phyloP scores from a whole-genome alignment of 176 grass and related monocot genomes.

The Aegilops bicornis region DNA sequence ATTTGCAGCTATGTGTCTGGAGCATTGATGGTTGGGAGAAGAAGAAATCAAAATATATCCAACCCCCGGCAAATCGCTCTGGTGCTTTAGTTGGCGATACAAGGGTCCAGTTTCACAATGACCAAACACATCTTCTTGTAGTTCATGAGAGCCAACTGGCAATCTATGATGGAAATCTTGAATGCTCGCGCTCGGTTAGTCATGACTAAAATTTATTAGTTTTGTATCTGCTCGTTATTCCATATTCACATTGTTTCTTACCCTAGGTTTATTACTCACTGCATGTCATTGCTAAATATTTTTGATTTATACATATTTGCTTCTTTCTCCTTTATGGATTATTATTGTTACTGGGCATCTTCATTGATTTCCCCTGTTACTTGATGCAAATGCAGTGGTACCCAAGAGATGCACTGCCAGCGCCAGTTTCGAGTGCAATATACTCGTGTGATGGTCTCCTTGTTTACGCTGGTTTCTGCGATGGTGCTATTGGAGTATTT shows the following conservation, averaged over 20 bases:
- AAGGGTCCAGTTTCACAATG: slow-evolving; percentile 98
- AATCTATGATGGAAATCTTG: slow-evolving; percentile 91
- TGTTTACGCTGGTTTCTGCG: slow-evolving; percentile 79
- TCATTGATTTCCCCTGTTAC: slow-evolving; percentile 17
- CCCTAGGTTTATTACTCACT: neutral
- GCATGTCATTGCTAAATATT: neutral
- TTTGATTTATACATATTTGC: neutral
- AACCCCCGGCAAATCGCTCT: slow-evolving; percentile 57
- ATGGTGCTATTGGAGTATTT: slow-evolving; percentile 97
- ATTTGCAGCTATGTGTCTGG: slow-evolving; percentile 83
- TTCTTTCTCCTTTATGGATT: neutral
- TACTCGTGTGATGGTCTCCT: slow-evolving; percentile 91
- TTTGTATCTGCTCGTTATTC: neutral
- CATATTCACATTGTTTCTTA: neutral
- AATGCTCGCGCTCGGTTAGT: slow-evolving; percentile 80
- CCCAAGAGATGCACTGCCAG: slow-evolving; percentile 73
- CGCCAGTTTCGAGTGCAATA: slow-evolving; percentile 93
- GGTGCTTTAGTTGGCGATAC: slow-evolving; percentile 82
- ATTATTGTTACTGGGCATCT: neutral
- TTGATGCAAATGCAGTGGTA: slow-evolving; percentile 60
- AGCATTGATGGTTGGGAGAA: slow-evolving; percentile 99
- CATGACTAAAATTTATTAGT: neutral
- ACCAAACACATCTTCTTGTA: slow-evolving; percentile 88
- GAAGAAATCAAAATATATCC: slow-evolving; percentile 90
- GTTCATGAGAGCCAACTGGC: slow-evolving; percentile 92